phyloP scores from a whole-genome alignment of 495 filamentous ascomycete species.

The Neurospora sp. region DNA sequence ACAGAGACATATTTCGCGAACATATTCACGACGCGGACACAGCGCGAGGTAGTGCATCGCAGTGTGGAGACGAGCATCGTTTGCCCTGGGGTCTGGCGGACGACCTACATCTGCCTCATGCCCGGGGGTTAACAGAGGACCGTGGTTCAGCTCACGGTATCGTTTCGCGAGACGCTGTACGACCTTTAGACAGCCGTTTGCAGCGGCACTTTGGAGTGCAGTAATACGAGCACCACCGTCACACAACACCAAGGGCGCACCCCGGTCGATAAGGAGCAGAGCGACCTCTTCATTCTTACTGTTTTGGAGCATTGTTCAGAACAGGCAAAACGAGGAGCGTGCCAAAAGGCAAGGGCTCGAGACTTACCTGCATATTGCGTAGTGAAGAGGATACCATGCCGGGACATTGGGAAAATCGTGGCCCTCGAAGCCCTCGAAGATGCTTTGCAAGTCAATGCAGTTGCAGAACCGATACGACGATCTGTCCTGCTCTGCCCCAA shows the following conservation, averaged over 20 bases:
- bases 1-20: neutral
- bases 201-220: constrained; percentile 2
- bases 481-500: neutral
- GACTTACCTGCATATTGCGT: constrained; percentile 1
- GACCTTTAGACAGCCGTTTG: neutral
- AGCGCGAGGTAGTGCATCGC: constrained; percentile 2
- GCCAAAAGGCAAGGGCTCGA: neutral
- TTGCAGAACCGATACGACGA: neutral
- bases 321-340: neutral
- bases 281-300: neutral
- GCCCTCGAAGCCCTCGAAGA: neutral
- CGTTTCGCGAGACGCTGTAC: constrained; percentile 1
- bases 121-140: neutral
- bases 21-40: neutral
- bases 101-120: neutral
- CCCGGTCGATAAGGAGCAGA: constrained; percentile 2
- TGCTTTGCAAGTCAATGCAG: constrained; percentile 1
- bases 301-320: neutral
- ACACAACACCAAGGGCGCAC: constrained; percentile 1
- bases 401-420: neutral
- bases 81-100: neutral
- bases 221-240: neutral
- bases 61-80: neutral
- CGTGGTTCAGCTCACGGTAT: neutral
- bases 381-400: constrained; percentile 3